phyloP scores from a whole-genome alignment of 139 green algal genomes.

The Mesostigma viride region DNA sequence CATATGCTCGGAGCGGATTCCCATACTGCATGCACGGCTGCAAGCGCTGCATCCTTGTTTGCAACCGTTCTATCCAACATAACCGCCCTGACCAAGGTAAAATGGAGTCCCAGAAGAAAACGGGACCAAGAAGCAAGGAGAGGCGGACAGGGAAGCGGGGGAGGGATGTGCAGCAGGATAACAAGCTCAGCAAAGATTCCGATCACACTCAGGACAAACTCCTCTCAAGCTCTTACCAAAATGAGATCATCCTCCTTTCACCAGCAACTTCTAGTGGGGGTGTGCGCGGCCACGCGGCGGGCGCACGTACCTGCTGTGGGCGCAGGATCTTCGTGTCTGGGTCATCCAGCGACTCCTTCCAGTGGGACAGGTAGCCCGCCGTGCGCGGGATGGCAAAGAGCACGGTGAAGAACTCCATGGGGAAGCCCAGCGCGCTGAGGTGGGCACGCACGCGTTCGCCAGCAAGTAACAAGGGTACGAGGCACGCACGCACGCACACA shows the following conservation, averaged over 20 bases:
- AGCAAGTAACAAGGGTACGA: conserved; percentile 79
- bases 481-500: conserved; percentile 30
- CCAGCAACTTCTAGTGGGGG: too few relatives aligned
- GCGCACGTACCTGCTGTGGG: conserved; percentile 76
- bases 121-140: too few relatives aligned
- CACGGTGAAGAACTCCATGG: conserved; percentile 95
- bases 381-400: conserved; percentile 89
- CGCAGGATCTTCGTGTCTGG: conserved; percentile 92
- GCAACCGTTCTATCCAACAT: too few relatives aligned
- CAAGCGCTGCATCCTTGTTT: too few relatives aligned
- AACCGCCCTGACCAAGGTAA: too few relatives aligned
- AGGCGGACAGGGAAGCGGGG: too few relatives aligned
- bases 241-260: not conserved
- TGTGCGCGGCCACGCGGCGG: not conserved
- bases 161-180: too few relatives aligned
- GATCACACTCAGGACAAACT: not conserved
- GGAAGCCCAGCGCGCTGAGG: conserved; percentile 89
- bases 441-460: too few relatives aligned
- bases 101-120: too few relatives aligned
- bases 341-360: conserved; percentile 86
- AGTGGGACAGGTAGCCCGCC: conserved; percentile 91
- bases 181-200: not conserved
- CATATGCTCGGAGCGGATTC: not conserved
- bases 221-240: not conserved
- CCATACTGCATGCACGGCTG: too few relatives aligned